Conservation (phyloP, 129 eudicot genomes). For the Dittrichia graveolens region DNA sequence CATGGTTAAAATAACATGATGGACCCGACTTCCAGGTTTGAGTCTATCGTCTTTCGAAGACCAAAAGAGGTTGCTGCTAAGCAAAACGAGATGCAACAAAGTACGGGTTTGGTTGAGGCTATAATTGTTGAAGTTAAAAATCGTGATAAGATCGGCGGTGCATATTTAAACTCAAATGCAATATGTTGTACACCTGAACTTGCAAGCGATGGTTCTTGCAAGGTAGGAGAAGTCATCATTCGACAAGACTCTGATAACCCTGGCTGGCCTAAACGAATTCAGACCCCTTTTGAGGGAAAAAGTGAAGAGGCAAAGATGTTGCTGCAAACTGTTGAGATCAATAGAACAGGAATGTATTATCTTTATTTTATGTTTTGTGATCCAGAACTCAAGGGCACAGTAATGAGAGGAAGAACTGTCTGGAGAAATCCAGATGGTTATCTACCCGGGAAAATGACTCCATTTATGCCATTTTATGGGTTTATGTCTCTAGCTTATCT, state of each 20-base stretch:
- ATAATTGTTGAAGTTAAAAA: conserved; percentile 78
- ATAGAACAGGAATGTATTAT: conserved; percentile 86
- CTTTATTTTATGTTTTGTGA: conserved; percentile 78
- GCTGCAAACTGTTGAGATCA: conserved; percentile 58
- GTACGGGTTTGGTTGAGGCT: conserved; percentile 81
- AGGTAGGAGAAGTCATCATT: conserved; percentile 85
- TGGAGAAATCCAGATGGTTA: conserved; percentile 90
- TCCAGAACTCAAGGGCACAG: conserved; percentile 69
- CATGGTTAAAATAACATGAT: neutral
- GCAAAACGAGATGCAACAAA: conserved; percentile 79
- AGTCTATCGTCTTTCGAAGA: conserved; percentile 64
- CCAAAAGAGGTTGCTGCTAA: conserved; percentile 67
- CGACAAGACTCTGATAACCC: conserved; percentile 70
- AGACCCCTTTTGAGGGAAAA: conserved; percentile 61
- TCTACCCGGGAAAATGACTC: conserved; percentile 85
- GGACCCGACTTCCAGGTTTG: conserved; percentile 56
- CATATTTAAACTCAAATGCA: conserved; percentile 59
- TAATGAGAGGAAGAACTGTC: conserved; percentile 79
- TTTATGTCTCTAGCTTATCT: conserved; percentile 82
- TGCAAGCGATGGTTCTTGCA: conserved; percentile 78
- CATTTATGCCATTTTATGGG: conserved; percentile 81
- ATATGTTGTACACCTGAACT: conserved; percentile 77
- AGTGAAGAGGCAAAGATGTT: conserved; percentile 68
- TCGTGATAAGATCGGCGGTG: conserved; percentile 76
- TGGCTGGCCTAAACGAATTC: conserved; percentile 75